phyloP scores from a whole-genome alignment of 2,329 filamentous ascomycete genomes.

The Capronia americana region DNA sequence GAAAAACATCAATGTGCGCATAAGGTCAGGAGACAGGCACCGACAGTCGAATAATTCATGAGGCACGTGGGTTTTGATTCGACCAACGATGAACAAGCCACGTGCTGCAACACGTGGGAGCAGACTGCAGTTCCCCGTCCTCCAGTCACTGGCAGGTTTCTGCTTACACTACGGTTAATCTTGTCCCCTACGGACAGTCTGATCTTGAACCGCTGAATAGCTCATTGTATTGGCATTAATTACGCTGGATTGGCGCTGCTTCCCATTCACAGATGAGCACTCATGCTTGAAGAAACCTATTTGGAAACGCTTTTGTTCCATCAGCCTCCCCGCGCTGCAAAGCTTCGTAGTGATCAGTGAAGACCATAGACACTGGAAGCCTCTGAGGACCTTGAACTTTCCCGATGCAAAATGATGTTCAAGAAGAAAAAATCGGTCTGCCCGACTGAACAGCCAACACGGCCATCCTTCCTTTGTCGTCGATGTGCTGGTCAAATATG shows the following conservation, averaged over 20 bases:
- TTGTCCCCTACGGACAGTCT: not conserved
- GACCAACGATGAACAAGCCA: not conserved
- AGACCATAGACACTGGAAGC: not conserved
- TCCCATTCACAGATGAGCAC: not conserved
- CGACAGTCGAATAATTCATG: not conserved
- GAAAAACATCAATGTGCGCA: not conserved
- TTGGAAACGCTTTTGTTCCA: not conserved
- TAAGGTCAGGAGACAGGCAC: not conserved
- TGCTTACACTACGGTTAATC: not conserved
- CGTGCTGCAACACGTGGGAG: not conserved
- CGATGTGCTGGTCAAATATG: not conserved
- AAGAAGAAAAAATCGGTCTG: not conserved
- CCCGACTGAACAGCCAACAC: not conserved
- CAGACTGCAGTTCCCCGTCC: not conserved
- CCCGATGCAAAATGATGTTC: conserved; percentile 1
- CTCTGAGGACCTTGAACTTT: not conserved
- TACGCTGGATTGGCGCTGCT: not conserved
- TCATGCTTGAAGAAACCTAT: not conserved
- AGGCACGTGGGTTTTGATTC: not conserved
- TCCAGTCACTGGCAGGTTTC: not conserved
- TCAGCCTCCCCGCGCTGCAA: not conserved
- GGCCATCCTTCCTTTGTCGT: not conserved
- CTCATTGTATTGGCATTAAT: not conserved
- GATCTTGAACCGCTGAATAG: not conserved
- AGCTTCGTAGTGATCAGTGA: not conserved